Evolutionary conservation across 1,284 basidiomycete species (phyloP), one percentile per base, ranked within the genome.

Genomic region (Pterulicium gracile): DNA sequence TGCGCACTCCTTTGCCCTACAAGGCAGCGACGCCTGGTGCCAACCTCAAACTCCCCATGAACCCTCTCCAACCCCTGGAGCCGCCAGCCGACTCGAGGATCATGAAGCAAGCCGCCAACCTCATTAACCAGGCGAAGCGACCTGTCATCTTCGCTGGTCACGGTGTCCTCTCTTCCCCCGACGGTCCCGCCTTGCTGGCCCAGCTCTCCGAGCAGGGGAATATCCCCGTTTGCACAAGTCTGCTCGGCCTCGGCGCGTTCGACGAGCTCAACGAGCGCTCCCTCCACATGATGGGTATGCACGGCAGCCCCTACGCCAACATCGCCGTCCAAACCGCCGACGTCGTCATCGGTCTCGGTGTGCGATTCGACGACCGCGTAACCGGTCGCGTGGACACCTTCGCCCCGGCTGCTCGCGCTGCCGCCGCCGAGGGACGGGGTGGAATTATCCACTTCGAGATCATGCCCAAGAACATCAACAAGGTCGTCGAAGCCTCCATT

Each of bases 381-480:
- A 98, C 95, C 2, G 92, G 93, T 50, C 94, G 87, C 61, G 67
- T 98, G 51, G 81, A 86, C 61, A 74, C 78, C 1, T 98, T 98
- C 57, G 95, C 92, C 0, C 95, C 95, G 21, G 88, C 83, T 18
- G 95, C 95, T 1, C 73, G 77, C 45, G 87, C 86, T 14, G 95
- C 95, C 12, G 93, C 95, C 3, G 68, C 77, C 2, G 75, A 87
- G 58, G 90, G 92, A 45, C 77, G 80, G 1, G 95, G 96, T 21
- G 96, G 95, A 47, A 97, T 98, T 69, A 94, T 98, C 58, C 95
- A 98, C 70, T 98, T 98, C 60, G 96, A 98, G 71, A 93, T 98
- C 56, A 85, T 86, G 71, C 91, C 95, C 44, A 98, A 98, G 75
- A 98, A 98, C 70, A 80, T 98, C 68, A 98, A 98, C 79, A 98